These are phyloP conservation scores for Rhodotorula sp. DNA, from an alignment of 1,284 basidiomycete species.

Conservation along the genomic window DNA sequence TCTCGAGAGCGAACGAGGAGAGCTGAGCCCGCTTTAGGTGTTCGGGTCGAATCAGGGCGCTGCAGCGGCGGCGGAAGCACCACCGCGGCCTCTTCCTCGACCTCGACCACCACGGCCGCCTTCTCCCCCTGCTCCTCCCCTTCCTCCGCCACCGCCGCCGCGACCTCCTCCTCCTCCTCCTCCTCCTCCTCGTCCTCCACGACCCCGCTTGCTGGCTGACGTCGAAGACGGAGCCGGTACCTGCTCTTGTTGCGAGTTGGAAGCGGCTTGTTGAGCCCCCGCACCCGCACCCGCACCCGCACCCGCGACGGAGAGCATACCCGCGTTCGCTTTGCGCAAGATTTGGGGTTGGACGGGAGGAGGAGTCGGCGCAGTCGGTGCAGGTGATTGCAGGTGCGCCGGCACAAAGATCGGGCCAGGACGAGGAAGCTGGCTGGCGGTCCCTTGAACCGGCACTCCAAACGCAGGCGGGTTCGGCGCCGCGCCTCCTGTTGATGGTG, in stretches of 20 bases:
- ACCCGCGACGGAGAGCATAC: neutral
- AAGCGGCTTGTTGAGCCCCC: neutral
- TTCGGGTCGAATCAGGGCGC: neutral
- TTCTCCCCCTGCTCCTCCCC: neutral
- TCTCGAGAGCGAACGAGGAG: neutral
- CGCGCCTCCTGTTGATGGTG: neutral
- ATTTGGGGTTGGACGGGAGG: slow-evolving; percentile 6
- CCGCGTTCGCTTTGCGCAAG: slow-evolving; percentile 2
- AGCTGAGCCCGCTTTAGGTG: neutral
- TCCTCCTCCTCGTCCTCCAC: neutral
- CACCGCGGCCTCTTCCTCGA: neutral
- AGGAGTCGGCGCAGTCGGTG: neutral
- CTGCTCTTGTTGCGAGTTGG: neutral
- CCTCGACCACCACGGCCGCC: neutral
- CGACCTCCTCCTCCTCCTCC: neutral
- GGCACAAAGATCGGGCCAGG: neutral
- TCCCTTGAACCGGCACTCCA: neutral
- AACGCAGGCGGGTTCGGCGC: neutral
- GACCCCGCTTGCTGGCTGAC: neutral
- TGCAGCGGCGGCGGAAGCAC: neutral
- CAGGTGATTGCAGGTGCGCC: slow-evolving; percentile 4
- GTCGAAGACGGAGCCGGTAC: neutral
- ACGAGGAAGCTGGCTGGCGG: neutral
- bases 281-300: neutral
- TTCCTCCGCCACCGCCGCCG: neutral